Evolutionary conservation across 768 basidiomycete genomes (phyloP), one percentile per base, ranked within the genome.

Genomic region (Aureoboletus auriporus): DNA sequence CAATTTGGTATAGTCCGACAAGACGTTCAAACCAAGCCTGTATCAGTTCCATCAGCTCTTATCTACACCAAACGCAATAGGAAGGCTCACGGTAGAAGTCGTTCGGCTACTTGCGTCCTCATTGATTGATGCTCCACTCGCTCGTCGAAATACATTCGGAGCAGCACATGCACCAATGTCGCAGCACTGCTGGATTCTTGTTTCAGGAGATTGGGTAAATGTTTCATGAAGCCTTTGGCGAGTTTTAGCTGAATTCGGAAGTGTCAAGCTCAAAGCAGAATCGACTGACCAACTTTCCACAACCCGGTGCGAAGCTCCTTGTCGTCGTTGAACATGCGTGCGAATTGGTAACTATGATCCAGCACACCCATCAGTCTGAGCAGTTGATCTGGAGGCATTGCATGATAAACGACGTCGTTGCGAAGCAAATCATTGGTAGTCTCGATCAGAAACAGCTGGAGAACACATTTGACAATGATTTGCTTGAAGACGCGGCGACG

Each of bases 381-480:
- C 11, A 99, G 74, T 60, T 97, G 93, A 53, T 92, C 86, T 1
- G 96, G 91, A 33, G 96, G 96, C 58, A 98, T 98, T 4, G 87
- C 91, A 39, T 74, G 78, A 71, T 98, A 98, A 39, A 99, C 89
- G 35, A 87, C 82, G 50, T 91, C 78, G 61, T 95, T 97, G 51
- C 93, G 89, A 29, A 99, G 77, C 20, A 99, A 75, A 56, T 98
- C 96, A 61, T 93, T 93, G 3, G 94, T 95, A 7, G 91, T 98
- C 71, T 99, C 96, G 54, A 99, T 98, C 33, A 99, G 78, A 46
- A 98, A 76, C 17, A 99, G 71, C 60, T 99, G 96, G 28, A 99
- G 79, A 17, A 99, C 96, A 66, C 96, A 99, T 86, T 98, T 98
- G 56, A 97, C 93, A 52, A 99, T 98, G 69, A 99, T 98, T 67